phyloP scores from a whole-genome alignment of 139 green algal genomes.

The Chlorella vulgaris region DNA sequence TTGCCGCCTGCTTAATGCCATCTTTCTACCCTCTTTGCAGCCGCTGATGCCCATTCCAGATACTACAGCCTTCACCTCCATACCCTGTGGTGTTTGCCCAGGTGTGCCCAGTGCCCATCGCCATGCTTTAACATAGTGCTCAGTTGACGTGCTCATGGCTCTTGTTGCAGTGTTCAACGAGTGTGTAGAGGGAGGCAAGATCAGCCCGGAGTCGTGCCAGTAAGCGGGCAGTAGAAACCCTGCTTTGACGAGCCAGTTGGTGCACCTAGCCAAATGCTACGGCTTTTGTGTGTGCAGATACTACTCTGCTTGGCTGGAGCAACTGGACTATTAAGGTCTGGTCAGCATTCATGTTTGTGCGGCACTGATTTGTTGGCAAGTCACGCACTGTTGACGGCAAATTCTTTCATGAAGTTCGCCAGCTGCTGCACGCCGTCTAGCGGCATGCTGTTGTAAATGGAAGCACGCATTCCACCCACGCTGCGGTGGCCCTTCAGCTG shows the following conservation, averaged over 20 bases:
- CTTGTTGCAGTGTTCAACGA: conserved; percentile 61
- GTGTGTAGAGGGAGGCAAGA: conserved; percentile 73
- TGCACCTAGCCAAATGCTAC: neutral
- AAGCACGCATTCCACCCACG: conserved; percentile 98
- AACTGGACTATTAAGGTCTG: no score
- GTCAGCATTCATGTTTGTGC: no score
- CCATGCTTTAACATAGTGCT: no score
- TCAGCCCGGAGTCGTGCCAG: conserved; percentile 80
- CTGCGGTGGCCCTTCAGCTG: conserved; percentile 97
- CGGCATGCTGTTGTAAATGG: conserved; percentile 99
- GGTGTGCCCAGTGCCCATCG: conserved; percentile 32
- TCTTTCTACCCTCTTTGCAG: neutral
- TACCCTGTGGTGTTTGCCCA: conserved; percentile 91
- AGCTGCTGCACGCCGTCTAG: conserved; percentile 86
- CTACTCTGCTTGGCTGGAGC: neutral
- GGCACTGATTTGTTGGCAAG: conserved; percentile 11
- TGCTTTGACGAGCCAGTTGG: no score
- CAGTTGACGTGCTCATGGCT: neutral
- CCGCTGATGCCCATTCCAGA: conserved; percentile 57
- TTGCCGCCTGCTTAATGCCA: no score
- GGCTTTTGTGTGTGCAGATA: neutral
- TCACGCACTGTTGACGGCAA: conserved; percentile 61
- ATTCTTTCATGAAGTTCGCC: conserved; percentile 92
- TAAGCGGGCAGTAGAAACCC: neutral
- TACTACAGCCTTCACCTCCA: conserved; percentile 64